Base-by-base conservation (phyloP, 306 rosid genomes). In the Neltuma alba region DNA sequence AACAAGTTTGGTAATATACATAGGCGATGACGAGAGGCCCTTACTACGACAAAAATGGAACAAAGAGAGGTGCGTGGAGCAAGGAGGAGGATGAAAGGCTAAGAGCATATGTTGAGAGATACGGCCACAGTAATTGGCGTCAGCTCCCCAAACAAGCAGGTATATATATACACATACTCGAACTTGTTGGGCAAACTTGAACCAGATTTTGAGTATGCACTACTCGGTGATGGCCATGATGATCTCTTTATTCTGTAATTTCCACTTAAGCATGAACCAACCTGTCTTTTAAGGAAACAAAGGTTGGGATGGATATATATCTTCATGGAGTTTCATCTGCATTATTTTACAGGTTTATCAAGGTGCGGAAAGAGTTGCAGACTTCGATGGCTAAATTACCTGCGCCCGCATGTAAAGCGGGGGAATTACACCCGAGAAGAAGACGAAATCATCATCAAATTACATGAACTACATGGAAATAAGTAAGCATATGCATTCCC, bases 301-400 rank as follows among this genome's bases (percentile, higher is more conserved):
- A 20, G 4, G 13, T 58, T 11, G 34, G 64, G 6, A 58, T 58
- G 3, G 40, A 31, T 30, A 0, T n/a, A n/a, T n/a, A n/a, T n/a
- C n/a, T 60, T 60, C 6, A 16, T 10, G 27, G 67, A 18, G 36
- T 23, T 38, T 54, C 6, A 25, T 48, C 23, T 25, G 33, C 33
- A 54, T n/a, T 54, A 54, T n/a, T 54, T 21, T 66, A 7, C 81
- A 89, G 94, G 93, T 63, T 84, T 93, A 76, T 9, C 57, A 40
- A 88, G 97, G 75, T 93, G 98, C 70, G 98, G 97, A 13, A 93
- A 93, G 85, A 93, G 98, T 82, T 93, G 98, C 88, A 85, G 94
- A 83, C 87, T 91, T 27, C 85, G 98, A 13, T 91, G 93, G 98
- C 82, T 83, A 76, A 93, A 93, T 47, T 88, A 93, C 76, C 84